Conservation (phyloP, 2,329 filamentous ascomycete genomes). For the Botrytis deweyae region DNA sequence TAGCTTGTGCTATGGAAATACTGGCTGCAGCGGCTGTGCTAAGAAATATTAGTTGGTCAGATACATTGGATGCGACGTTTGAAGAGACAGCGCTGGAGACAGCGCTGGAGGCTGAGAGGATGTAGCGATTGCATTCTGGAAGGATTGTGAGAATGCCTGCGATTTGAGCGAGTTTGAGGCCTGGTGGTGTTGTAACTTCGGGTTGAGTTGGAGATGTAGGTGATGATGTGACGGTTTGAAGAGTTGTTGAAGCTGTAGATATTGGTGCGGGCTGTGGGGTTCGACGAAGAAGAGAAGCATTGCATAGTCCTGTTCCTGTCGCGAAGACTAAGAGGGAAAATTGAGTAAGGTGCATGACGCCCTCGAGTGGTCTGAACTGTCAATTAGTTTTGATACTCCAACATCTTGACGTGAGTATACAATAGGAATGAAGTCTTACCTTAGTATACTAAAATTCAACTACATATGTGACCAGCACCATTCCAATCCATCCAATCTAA, state of each 20-base stretch:
- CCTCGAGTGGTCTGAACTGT: not conserved
- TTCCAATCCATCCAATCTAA: not conserved
- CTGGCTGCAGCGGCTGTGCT: not conserved
- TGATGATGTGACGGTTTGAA: not conserved
- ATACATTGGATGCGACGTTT: not conserved
- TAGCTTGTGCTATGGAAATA: conserved; percentile 9
- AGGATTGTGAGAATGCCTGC: not conserved
- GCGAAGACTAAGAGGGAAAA: conserved; percentile 5
- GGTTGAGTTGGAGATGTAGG: not conserved
- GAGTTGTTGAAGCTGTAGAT: not conserved
- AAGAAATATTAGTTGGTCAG: not conserved
- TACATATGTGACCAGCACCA: conserved; percentile 9
- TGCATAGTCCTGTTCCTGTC: conserved; percentile 11
- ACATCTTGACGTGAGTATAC: not conserved
- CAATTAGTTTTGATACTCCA: not conserved
- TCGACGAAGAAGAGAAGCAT: conserved; percentile 6
- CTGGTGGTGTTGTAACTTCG: not conserved
- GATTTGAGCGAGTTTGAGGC: not conserved
- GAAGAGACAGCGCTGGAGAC: not conserved
- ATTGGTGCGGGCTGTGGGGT: not conserved
- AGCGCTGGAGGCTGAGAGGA: not conserved
- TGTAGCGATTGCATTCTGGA: not conserved
- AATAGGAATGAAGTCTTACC: not conserved
- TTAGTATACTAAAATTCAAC: not conserved
- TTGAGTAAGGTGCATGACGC: conserved; percentile 13